Percentiles rank a stretch among this genome's conserved stretches.
phyloP scores from a whole-genome alignment of 352 stramenopile genomes.

The Pythium catenulatum region DNA sequence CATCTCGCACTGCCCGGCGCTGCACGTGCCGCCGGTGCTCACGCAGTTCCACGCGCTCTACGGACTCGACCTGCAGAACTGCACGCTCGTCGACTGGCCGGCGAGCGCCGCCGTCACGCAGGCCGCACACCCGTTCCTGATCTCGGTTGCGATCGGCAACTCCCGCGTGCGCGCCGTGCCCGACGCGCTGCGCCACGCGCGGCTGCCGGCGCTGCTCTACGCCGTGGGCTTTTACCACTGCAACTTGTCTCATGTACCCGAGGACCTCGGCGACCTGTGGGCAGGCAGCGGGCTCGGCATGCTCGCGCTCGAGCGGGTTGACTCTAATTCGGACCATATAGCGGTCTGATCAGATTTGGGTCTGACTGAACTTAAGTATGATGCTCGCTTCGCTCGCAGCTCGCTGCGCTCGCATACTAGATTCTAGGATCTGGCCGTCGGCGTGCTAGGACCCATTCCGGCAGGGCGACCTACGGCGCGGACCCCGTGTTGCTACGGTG shows the following conservation, averaged over 20 bases:
- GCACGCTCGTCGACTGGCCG: slow-evolving; percentile 31
- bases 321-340: no score
- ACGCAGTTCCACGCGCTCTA: slow-evolving; percentile 9
- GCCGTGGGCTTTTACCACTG: slow-evolving; percentile 24
- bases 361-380: no score
- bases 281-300: background rate
- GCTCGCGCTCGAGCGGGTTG: background rate
- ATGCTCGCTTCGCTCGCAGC: no score
- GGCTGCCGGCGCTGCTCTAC: background rate
- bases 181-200: background rate
- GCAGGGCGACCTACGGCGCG: background rate
- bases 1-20: slow-evolving; percentile 33
- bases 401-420: background rate
- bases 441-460: background rate
- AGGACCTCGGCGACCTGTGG: slow-evolving; percentile 24
- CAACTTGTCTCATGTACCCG: background rate
- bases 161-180: background rate
- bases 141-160: background rate
- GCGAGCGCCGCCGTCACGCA: background rate
- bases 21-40: slow-evolving; percentile 13
- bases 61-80: slow-evolving; percentile 17
- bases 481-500: background rate
- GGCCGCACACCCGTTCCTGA: background rate
- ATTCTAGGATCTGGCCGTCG: background rate
- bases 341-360: no score